Percentiles rank a stretch among this genome's conserved stretches.
phyloP scores from a whole-genome alignment of 2,329 filamentous ascomycete genomes.

The Alternaria longipes region DNA sequence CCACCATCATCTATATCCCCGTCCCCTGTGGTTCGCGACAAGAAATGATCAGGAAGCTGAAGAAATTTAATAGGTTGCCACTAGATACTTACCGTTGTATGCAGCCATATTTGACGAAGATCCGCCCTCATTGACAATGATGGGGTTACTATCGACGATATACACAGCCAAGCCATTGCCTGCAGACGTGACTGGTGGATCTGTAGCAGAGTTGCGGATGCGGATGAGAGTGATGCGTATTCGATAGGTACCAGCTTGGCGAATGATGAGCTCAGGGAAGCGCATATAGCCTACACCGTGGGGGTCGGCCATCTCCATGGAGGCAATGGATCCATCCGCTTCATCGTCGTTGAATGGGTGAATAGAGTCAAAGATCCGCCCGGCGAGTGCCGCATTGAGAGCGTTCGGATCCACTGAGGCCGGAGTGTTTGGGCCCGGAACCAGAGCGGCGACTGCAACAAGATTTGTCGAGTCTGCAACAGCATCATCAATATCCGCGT shows the following conservation, averaged over 20 bases:
- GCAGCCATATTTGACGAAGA: conserved; percentile 27
- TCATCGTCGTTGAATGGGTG: conserved; percentile 50
- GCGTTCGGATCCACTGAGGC: conserved; percentile 39
- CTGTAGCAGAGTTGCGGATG: conserved; percentile 39
- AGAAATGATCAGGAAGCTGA: conserved; percentile 41
- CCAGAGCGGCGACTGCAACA: conserved; percentile 44
- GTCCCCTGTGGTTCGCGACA: conserved; percentile 34
- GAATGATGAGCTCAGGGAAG: conserved; percentile 49
- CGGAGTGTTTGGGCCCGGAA: conserved; percentile 41
- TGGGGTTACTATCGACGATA: conserved; percentile 47
- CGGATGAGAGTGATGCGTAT: conserved; percentile 51
- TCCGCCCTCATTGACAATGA: conserved; percentile 41
- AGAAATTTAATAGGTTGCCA: conserved; percentile 40
- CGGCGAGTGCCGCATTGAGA: conserved; percentile 42
- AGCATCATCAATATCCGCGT: conserved; percentile 44
- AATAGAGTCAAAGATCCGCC: conserved; percentile 47
- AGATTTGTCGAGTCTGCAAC: conserved; percentile 46
- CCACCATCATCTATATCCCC: conserved; percentile 42
- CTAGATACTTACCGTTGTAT: conserved; percentile 47
- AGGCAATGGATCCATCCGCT: conserved; percentile 47
- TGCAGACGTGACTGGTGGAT: conserved; percentile 35
- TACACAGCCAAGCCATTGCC: conserved; percentile 43
- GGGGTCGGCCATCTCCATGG: conserved; percentile 48
- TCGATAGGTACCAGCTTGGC: conserved; percentile 48
- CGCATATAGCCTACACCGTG: conserved; percentile 50